phyloP scores from a whole-genome alignment of 192 early-diverging fungal genomes.

The Podila minutissima region DNA sequence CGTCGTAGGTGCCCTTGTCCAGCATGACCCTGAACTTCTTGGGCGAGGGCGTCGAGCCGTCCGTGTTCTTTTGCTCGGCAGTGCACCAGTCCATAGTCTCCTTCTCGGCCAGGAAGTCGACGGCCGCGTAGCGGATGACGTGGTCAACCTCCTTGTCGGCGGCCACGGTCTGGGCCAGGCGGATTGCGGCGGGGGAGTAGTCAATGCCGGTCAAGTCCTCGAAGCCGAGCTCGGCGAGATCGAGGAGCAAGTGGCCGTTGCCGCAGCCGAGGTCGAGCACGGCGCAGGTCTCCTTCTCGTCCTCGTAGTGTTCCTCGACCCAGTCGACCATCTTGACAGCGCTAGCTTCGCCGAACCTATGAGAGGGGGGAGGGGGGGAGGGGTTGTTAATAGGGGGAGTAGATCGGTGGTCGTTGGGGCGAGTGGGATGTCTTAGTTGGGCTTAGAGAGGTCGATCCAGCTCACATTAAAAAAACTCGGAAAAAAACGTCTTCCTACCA shows the following conservation, averaged over 20 bases:
- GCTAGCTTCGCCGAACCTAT: constrained; percentile 85
- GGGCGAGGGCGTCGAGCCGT: background rate
- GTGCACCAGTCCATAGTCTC: constrained; percentile 54
- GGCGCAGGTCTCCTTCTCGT: constrained; percentile 35
- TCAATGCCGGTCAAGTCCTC: constrained; percentile 84
- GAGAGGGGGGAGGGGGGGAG: too few relatives aligned
- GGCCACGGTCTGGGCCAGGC: constrained; percentile 75
- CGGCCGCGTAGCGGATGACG: constrained; percentile 61
- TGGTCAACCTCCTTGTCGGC: constrained; percentile 46
- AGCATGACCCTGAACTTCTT: constrained; percentile 71
- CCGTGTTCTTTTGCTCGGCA: constrained; percentile 2
- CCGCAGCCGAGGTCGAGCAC: constrained; percentile 93
- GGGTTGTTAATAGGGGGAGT: background rate
- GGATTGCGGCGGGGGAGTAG: constrained; percentile 82
- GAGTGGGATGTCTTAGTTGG: background rate
- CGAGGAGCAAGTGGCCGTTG: constrained; percentile 90
- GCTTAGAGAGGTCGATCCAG: background rate
- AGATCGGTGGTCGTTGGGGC: background rate
- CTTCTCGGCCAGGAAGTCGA: constrained; percentile 67
- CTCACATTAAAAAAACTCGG: too few relatives aligned
- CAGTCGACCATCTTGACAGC: constrained; percentile 91
- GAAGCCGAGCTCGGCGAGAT: constrained; percentile 75
- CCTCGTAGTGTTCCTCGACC: constrained; percentile 62
- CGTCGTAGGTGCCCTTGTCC: constrained; percentile 97
- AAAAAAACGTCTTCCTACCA: constrained; percentile 58